phyloP scores from a whole-genome alignment of 2,329 filamentous ascomycete genomes.

The Penicillium sp. region DNA sequence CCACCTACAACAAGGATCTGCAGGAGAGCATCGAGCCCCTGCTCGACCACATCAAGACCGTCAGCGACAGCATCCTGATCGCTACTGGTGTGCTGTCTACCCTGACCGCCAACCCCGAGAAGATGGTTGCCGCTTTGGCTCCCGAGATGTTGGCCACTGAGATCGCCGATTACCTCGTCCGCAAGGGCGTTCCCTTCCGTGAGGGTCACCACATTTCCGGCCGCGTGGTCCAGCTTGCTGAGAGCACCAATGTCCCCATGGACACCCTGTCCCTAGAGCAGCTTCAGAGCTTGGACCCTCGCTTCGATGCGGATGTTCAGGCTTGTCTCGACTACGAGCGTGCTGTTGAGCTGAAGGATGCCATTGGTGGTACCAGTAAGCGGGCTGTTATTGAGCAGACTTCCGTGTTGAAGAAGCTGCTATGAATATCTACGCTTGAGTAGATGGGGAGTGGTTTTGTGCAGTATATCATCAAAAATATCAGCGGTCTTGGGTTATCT shows the following conservation, averaged over 20 bases:
- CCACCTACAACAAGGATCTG: constrained; percentile 89
- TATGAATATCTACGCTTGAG: constrained; percentile 33
- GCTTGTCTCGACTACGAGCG: constrained; percentile 77
- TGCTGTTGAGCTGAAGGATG: constrained; percentile 75
- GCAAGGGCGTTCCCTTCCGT: constrained; percentile 67
- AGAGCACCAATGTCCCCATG: constrained; percentile 67
- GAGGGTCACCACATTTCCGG: constrained; percentile 80
- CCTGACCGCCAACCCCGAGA: constrained; percentile 66
- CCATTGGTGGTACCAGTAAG: constrained; percentile 76
- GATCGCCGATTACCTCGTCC: constrained; percentile 50
- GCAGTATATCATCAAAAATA: constrained; percentile 13
- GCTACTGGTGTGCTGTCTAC: constrained; percentile 78
- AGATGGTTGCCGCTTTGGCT: constrained; percentile 76
- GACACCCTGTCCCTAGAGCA: constrained; percentile 67
- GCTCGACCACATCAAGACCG: constrained; percentile 78
- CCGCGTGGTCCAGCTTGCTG: constrained; percentile 69
- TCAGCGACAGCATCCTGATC: constrained; percentile 78
- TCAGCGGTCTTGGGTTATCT: constrained; percentile 3
- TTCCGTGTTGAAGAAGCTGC: constrained; percentile 57
- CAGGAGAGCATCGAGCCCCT: constrained; percentile 86
- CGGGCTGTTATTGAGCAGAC: constrained; percentile 69
- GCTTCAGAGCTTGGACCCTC: constrained; percentile 65
- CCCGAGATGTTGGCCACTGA: constrained; percentile 76
- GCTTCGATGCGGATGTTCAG: constrained; percentile 71
- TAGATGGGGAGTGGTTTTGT: neutral